Base-by-base conservation (phyloP, 768 basidiomycete species). In the Russula dissimulans region DNA sequence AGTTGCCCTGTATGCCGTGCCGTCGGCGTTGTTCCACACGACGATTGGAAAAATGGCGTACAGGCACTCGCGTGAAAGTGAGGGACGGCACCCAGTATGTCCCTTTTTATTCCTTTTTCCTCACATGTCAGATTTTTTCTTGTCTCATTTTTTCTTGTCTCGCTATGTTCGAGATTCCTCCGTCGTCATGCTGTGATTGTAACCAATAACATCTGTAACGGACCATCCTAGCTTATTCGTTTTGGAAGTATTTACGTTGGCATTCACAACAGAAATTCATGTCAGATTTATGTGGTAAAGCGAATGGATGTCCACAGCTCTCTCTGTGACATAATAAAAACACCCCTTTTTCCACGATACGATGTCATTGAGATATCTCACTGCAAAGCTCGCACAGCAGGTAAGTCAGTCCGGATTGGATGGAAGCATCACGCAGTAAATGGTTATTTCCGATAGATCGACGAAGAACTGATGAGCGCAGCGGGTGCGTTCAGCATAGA, bases 401-500 rank as follows among this genome's bases (percentile, higher is more conserved):
- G 90, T 36, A 49, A 57, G 38, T 17, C 12, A 57, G 38, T 17
- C 12, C 43, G 12, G 5, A 45, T 50, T 8, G 44, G 34, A n/a
- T 22, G 11, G 10, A 8, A 22, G 18, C 11, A n/a, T 5, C 51
- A 10, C 12, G 34, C 4, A 50, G 34, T 32, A 14, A 52, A 50
- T 39, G 17, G 53, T 5, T 36, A 47, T 22, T 10, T 26, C 52
- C 11, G n/a, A 38, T 43, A 94, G 90, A 95, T 98, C 54, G 95
- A 98, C 68, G 87, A 91, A 68, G 91, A 97, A 69, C 83, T 98
- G 50, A 97, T 98, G 95, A 84, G 79, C 64, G 61, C 80, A 3
- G 75, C 78, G n/a, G 94, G 94, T 1, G 93, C 93, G 5, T 98
- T 95, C 77, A 95, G 91, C 70, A 75, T 98, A 45, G 95, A 98